Conservation (phyloP, 2,329 filamentous ascomycete genomes). For the Ophioceras dolichostomum region DNA sequence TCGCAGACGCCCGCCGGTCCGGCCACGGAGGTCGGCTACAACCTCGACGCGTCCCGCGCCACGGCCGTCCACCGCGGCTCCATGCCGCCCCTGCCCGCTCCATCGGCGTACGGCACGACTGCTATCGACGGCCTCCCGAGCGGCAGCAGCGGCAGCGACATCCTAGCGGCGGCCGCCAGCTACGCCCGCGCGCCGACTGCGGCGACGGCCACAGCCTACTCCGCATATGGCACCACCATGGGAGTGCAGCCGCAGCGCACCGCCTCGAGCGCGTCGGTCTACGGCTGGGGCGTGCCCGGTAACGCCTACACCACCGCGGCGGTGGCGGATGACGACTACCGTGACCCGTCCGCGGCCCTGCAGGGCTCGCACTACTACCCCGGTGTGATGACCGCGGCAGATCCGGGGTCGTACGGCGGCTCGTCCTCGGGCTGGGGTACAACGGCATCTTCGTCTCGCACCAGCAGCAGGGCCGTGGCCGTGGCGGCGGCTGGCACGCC, state of each 20-base stretch:
- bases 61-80: background rate
- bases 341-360: background rate
- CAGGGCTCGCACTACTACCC: background rate
- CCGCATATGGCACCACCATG: background rate
- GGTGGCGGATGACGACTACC: background rate
- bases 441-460: background rate
- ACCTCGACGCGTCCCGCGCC: slow-evolving; percentile 1
- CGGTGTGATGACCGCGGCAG: background rate
- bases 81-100: slow-evolving; percentile 2
- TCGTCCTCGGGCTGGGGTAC: background rate
- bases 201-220: background rate
- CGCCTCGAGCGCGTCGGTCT: background rate
- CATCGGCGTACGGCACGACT: background rate
- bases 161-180: background rate
- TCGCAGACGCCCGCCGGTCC: background rate
- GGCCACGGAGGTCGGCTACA: slow-evolving; percentile 2
- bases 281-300: no score
- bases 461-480: background rate
- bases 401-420: background rate
- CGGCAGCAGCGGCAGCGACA: background rate
- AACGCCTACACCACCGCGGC: background rate
- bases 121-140: no score
- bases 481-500: background rate
- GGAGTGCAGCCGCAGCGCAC: background rate
- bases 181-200: background rate